These are phyloP conservation scores for Fusarium goolgardi DNA, from an alignment of 2,329 filamentous ascomycete genomes.

Conservation along the genomic window DNA sequence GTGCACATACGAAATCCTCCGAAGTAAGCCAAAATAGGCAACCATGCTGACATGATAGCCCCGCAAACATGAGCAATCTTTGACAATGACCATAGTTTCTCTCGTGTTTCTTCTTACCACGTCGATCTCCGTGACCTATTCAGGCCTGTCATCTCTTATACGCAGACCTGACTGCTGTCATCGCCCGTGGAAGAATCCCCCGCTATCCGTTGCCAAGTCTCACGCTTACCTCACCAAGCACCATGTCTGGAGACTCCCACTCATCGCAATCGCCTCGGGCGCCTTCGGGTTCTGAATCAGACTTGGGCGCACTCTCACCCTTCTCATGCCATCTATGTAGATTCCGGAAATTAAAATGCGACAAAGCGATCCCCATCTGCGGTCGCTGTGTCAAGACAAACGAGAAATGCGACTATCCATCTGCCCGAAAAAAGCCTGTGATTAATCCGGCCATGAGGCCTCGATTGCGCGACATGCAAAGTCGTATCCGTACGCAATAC, in stretches of 20 bases:
- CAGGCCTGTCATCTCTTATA: neutral
- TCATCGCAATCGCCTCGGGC: conserved; percentile 21
- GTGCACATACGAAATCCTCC: neutral
- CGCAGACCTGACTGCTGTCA: rapidly evolving
- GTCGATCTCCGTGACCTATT: neutral
- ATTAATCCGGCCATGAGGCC: conserved; percentile 29
- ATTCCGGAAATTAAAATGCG: conserved; percentile 29
- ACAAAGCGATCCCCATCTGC: conserved; percentile 12
- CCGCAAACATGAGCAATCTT: neutral
- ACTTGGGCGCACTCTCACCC: conserved; percentile 9
- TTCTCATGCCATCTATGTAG: conserved; percentile 31
- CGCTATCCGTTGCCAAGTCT: neutral
- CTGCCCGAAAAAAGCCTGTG: conserved; percentile 19
- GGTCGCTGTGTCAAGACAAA: conserved; percentile 27
- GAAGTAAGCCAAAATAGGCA: neutral
- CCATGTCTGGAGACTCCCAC: conserved; percentile 23
- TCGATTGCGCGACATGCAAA: conserved; percentile 29
- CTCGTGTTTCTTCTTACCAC: neutral
- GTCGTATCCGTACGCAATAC: conserved; percentile 17
- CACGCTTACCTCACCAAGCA: neutral
- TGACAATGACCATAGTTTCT: neutral
- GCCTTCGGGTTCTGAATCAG: conserved; percentile 26
- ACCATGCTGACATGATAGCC: conserved; percentile 4
- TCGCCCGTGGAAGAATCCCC: rapidly evolving
- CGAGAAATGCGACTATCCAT: conserved; percentile 25